Evolutionary conservation across 176 grass and related monocot species (phyloP).

Genomic region (Secale cereale): DNA sequence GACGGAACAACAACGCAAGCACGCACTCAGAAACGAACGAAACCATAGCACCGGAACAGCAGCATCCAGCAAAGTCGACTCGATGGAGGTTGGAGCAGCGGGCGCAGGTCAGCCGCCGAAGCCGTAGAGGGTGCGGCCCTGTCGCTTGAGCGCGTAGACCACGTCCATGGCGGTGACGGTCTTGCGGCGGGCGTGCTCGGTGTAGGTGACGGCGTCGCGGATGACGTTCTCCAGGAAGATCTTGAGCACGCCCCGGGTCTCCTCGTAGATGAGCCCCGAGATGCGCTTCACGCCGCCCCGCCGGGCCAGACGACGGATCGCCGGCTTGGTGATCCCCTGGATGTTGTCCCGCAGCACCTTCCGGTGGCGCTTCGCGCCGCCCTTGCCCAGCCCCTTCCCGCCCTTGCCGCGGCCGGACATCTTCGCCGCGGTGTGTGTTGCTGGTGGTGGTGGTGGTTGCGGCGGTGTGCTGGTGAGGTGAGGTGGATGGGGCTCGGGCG

Average conservation of each 20-base stretch:
- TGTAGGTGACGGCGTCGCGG: constrained; percentile 95
- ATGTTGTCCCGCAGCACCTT: constrained; percentile 96
- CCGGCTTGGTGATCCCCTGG: constrained; percentile 96
- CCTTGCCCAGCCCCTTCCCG: constrained; percentile 83
- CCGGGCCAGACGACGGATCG: constrained; percentile 63
- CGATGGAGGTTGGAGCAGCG: too few relatives aligned
- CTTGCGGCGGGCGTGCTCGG: constrained; percentile 88
- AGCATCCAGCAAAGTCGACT: too few relatives aligned
- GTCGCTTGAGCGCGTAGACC: constrained; percentile 90
- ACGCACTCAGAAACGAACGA: too few relatives aligned
- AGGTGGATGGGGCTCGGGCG: too few relatives aligned
- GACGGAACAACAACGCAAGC: too few relatives aligned
- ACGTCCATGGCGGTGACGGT: constrained; percentile 97
- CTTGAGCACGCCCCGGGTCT: constrained; percentile 95
- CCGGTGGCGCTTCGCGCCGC: constrained; percentile 79
- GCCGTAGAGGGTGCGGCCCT: constrained; percentile 85
- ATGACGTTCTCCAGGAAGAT: constrained; percentile 99
- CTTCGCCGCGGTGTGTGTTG: too few relatives aligned
- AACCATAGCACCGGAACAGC: too few relatives aligned
- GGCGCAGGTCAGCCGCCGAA: constrained; percentile 50
- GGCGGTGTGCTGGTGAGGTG: too few relatives aligned
- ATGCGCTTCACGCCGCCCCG: constrained; percentile 95
- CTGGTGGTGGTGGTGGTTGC: too few relatives aligned
- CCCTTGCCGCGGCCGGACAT: constrained; percentile 95
- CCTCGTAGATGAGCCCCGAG: constrained; percentile 89